Conservation (phyloP, 257 asterid genomes). For the Cynanchum wilfordii region DNA sequence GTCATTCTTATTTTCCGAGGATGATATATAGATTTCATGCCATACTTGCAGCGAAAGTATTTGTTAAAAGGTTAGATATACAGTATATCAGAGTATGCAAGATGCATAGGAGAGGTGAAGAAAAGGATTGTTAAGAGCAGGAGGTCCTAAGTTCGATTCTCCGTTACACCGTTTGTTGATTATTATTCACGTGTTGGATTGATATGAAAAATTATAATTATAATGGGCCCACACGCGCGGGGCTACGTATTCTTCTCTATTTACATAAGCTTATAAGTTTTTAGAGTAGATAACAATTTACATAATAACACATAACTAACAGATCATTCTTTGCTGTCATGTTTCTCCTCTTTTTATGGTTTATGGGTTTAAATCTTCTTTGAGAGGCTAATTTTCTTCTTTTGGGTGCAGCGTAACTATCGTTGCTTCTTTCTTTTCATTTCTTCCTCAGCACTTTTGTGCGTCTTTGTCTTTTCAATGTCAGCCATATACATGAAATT, state of each 20-base stretch:
- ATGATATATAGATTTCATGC: neutral
- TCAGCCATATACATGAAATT: slow-evolving; percentile 41
- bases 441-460: slow-evolving; percentile 54
- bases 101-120: neutral
- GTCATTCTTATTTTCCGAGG: neutral
- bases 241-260: too few relatives aligned
- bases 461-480: slow-evolving; percentile 47
- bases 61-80: neutral
- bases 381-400: neutral
- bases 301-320: too few relatives aligned
- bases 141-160: too few relatives aligned
- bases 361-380: slow-evolving; percentile 8
- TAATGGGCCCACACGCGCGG: too few relatives aligned
- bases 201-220: too few relatives aligned
- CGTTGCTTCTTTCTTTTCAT: slow-evolving; percentile 64
- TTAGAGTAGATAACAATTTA: too few relatives aligned
- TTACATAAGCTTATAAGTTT: too few relatives aligned
- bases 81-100: neutral
- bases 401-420: slow-evolving; percentile 57
- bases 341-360: neutral
- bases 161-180: too few relatives aligned
- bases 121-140: neutral
- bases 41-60: neutral
- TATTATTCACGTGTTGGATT: too few relatives aligned
- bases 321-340: neutral